Conservation (phyloP, 495 filamentous ascomycete species). For the Talaromyces stipitatus region DNA sequence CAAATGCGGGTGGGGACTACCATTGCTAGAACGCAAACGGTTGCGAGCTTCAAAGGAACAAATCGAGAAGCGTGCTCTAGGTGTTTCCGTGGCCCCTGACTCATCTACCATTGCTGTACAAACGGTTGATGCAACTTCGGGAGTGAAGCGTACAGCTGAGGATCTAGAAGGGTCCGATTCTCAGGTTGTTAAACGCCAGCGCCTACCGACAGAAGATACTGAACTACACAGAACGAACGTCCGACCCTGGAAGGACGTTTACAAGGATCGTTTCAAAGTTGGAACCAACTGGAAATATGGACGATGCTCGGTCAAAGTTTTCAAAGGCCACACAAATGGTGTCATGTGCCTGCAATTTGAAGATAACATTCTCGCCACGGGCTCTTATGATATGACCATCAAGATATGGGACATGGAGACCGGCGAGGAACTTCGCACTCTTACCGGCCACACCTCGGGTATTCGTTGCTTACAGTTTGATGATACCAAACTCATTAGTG, state of each 20-base stretch:
- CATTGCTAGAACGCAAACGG: constrained; percentile 79
- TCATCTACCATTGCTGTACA: constrained; percentile 15
- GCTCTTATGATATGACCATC: constrained; percentile 89
- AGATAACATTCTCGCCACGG: constrained; percentile 84
- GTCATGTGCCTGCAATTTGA: constrained; percentile 96
- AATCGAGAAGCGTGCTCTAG: constrained; percentile 63
- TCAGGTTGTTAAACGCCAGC: constrained; percentile 31
- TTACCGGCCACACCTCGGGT: constrained; percentile 71
- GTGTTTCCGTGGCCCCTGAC: constrained; percentile 20
- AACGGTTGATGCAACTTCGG: constrained; percentile 10
- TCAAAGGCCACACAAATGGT: constrained; percentile 87
- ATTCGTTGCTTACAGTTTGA: constrained; percentile 91
- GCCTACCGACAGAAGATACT: constrained; percentile 18
- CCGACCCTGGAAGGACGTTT: constrained; percentile 88
- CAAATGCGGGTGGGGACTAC: constrained; percentile 94
- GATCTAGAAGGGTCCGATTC: not conserved
- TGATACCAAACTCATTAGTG: constrained; percentile 81
- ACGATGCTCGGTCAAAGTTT: constrained; percentile 69
- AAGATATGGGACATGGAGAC: constrained; percentile 95
- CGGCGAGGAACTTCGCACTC: constrained; percentile 73
- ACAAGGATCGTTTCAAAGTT: constrained; percentile 81
- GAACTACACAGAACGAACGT: constrained; percentile 43
- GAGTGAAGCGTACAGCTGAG: constrained; percentile 19
- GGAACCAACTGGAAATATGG: constrained; percentile 96
- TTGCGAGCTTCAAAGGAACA: constrained; percentile 82